These are phyloP conservation scores for Solanum hybrid DNA, from an alignment of 305 asterid species.

Conservation along the genomic window DNA sequence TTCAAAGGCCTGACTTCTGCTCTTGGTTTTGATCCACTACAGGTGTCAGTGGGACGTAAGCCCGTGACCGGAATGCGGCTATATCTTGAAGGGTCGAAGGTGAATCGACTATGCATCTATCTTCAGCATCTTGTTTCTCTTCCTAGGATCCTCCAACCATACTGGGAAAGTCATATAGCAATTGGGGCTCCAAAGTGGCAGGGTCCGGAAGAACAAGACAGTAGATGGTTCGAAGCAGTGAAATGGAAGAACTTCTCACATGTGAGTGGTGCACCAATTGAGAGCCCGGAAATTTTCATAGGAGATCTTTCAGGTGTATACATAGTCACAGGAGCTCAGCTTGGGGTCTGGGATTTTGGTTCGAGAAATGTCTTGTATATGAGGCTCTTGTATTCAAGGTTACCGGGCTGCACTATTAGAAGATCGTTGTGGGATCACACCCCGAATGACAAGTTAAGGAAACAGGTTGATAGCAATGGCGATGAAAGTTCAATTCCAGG, in stretches of 20 bases:
- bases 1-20: constrained; percentile 4
- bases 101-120: constrained; percentile 52
- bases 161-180: constrained; percentile 65
- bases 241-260: constrained; percentile 84
- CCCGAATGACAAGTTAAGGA: constrained; percentile 33
- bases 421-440: constrained; percentile 69
- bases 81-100: constrained; percentile 61
- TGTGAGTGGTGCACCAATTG: constrained; percentile 75
- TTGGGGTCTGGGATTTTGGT: constrained; percentile 87
- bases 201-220: constrained; percentile 86
- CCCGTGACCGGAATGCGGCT: constrained; percentile 77
- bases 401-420: constrained; percentile 67
- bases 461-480: constrained; percentile 11
- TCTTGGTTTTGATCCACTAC: constrained; percentile 9
- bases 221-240: constrained; percentile 78
- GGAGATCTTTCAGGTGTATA: constrained; percentile 46
- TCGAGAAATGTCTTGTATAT: constrained; percentile 65
- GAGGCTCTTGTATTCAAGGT: constrained; percentile 61
- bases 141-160: constrained; percentile 70
- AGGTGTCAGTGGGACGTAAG: constrained; percentile 80
- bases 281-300: constrained; percentile 54
- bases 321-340: constrained; percentile 79
- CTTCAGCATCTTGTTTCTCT: constrained; percentile 52
- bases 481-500: constrained; percentile 41
- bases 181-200: constrained; percentile 90